A percentile compares a stretch with the other conserved stretches of the same genome.
Evolutionary conservation across 441 rosid genomes (phyloP).

Genomic region (Euphorbia schlechtendalii): DNA sequence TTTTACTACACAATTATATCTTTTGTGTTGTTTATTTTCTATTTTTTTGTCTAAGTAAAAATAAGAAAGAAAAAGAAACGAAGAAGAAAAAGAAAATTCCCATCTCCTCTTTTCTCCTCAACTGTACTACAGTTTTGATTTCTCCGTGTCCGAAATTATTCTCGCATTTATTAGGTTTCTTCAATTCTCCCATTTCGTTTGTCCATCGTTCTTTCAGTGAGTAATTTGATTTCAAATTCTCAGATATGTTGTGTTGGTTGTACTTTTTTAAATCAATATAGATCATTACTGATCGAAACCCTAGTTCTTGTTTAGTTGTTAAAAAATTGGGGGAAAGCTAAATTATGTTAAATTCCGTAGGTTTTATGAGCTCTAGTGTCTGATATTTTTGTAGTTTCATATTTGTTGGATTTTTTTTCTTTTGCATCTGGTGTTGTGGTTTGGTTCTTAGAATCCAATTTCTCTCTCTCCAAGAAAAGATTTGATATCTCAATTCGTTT

Average conservation of each 20-base stretch:
- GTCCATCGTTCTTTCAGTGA: slow-evolving; percentile 26
- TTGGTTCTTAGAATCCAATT: slow-evolving; percentile 16
- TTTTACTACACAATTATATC: no score
- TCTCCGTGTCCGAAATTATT: slow-evolving; percentile 20
- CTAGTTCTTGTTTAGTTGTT: slow-evolving; percentile 33
- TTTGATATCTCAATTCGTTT: slow-evolving; percentile 10
- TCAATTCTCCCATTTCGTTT: background rate
- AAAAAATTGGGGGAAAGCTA: slow-evolving; percentile 17
- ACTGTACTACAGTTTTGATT: slow-evolving; percentile 40
- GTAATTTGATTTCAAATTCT: slow-evolving; percentile 5
- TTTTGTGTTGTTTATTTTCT: no score
- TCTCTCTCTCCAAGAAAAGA: background rate
- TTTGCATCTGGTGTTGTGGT: slow-evolving; percentile 14
- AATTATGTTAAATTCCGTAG: background rate
- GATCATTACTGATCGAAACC: slow-evolving; percentile 36
- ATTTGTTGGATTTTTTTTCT: slow-evolving; percentile 17
- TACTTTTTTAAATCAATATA: slow-evolving; percentile 11
- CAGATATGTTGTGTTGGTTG: background rate
- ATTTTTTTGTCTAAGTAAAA: slow-evolving; percentile 26
- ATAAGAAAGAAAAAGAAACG: slow-evolving; percentile 2
- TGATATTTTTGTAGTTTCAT: slow-evolving; percentile 9
- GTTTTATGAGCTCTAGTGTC: slow-evolving; percentile 16
- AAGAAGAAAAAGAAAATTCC: slow-evolving; percentile 15
- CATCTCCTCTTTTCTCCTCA: slow-evolving; percentile 19
- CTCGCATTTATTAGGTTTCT: slow-evolving; percentile 7